These are phyloP conservation scores for Pseudogymnoascus verrucosus DNA, from an alignment of 2,329 filamentous ascomycete species.

Conservation along the genomic window DNA sequence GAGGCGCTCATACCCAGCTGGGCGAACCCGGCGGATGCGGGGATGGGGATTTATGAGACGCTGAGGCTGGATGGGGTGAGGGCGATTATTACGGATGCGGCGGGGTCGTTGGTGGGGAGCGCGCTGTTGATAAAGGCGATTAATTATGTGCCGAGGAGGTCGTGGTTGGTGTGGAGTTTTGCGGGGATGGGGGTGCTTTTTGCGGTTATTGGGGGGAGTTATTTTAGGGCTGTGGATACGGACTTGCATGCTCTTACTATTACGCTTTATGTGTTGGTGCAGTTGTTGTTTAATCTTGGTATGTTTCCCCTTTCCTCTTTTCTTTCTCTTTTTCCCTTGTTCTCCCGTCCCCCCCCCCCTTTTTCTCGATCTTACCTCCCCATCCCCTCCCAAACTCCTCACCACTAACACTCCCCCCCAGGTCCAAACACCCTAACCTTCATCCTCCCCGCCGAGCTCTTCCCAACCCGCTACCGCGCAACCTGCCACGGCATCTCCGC, in stretches of 20 bases:
- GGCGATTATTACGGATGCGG: conserved; percentile 19
- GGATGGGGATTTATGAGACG: conserved; percentile 12
- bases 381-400: not conserved
- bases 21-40: conserved; percentile 12
- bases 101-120: conserved; percentile 14
- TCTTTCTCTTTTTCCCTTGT: conserved; percentile 39
- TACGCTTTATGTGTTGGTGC: conserved; percentile 35
- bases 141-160: conserved; percentile 15
- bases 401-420: not conserved
- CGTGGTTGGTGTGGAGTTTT: conserved; percentile 23
- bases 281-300: conserved; percentile 41
- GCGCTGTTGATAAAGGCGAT: conserved; percentile 14
- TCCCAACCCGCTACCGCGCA: conserved; percentile 54
- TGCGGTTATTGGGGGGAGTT: conserved; percentile 30
- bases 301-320: conserved; percentile 45
- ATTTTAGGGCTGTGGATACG: conserved; percentile 6
- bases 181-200: conserved; percentile 34
- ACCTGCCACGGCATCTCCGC: conserved; percentile 56
- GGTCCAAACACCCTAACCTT: conserved; percentile 57
- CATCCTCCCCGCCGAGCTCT: conserved; percentile 56
- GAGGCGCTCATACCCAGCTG: conserved; percentile 7
- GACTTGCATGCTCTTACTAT: conserved; percentile 27
- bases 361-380: not conserved
- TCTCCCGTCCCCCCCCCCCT: not conserved
- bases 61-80: conserved; percentile 9